Conservation (phyloP, 2,329 filamentous ascomycete genomes). For the Grosmannia clavigera region DNA sequence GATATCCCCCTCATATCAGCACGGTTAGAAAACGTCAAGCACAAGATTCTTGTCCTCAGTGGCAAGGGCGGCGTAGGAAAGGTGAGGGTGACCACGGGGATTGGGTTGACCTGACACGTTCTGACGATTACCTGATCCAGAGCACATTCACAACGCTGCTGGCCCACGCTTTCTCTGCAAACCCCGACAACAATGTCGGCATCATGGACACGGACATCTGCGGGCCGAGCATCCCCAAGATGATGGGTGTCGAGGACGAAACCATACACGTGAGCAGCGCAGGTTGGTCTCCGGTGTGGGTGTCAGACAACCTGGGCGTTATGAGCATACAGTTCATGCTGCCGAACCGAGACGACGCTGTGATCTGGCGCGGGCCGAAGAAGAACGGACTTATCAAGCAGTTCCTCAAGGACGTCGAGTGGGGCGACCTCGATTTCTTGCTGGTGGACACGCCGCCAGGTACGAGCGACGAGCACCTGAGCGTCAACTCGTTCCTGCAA, state of each 20-base stretch:
- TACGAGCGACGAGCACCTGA: slow-evolving; percentile 89
- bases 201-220: slow-evolving; percentile 99
- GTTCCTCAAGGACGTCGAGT: slow-evolving; percentile 94
- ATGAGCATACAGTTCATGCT: slow-evolving; percentile 99
- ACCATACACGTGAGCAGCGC: slow-evolving; percentile 81
- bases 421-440: slow-evolving; percentile 88
- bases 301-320: slow-evolving; percentile 81
- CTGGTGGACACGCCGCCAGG: slow-evolving; percentile 93
- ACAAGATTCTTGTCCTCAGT: slow-evolving; percentile 86
- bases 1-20: slow-evolving; percentile 82
- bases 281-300: slow-evolving; percentile 94
- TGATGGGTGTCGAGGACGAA: slow-evolving; percentile 94
- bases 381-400: slow-evolving; percentile 98
- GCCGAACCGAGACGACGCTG: slow-evolving; percentile 81
- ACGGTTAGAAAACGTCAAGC: slow-evolving; percentile 67
- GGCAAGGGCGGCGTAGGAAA: slow-evolving; percentile 97
- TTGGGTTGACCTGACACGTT: neutral
- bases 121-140: neutral
- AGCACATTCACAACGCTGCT: slow-evolving; percentile 14
- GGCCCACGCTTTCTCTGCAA: slow-evolving; percentile 77
- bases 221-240: slow-evolving; percentile 91
- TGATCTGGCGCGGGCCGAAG: slow-evolving; percentile 96
- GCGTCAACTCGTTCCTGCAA: slow-evolving; percentile 82
- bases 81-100: neutral
- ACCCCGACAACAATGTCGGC: slow-evolving; percentile 67